Evolutionary conservation across 2,329 filamentous ascomycete species (phyloP).

Genomic region (Talaromyces marneffei): DNA sequence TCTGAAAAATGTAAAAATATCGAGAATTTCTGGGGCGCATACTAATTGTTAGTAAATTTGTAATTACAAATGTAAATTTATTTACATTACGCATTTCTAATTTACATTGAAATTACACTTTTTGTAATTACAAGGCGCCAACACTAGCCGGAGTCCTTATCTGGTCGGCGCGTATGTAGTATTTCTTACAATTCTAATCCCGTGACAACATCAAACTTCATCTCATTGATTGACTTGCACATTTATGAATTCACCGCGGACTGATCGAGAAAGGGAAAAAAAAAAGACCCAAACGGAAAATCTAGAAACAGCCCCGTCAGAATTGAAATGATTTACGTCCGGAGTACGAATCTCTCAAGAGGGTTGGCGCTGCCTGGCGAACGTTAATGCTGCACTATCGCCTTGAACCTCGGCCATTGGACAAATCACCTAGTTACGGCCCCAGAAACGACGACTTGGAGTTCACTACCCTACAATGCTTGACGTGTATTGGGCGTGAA

Average conservation of each 20-base stretch:
- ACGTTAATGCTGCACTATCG: neutral
- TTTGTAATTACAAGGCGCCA: too few relatives aligned
- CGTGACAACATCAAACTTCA: neutral
- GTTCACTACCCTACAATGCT: neutral
- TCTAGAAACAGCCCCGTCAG: neutral
- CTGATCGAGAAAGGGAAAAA: too few relatives aligned
- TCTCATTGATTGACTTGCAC: neutral
- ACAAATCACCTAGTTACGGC: neutral
- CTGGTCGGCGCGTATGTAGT: too few relatives aligned
- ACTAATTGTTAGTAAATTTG: too few relatives aligned
- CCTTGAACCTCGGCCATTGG: neutral
- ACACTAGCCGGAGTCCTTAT: neutral
- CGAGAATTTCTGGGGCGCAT: too few relatives aligned
- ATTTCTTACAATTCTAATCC: neutral
- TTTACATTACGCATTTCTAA: too few relatives aligned
- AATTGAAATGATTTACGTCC: neutral
- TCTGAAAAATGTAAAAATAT: too few relatives aligned
- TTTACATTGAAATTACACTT: too few relatives aligned
- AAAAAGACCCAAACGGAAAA: neutral
- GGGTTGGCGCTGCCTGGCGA: neutral
- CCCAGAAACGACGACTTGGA: neutral
- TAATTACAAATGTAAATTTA: too few relatives aligned
- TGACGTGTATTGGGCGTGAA: constrained; percentile 3
- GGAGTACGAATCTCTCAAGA: neutral
- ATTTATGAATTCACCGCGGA: neutral